Evolutionary conservation across 345 rosid species (phyloP).

Genomic region (Linum tenue): DNA sequence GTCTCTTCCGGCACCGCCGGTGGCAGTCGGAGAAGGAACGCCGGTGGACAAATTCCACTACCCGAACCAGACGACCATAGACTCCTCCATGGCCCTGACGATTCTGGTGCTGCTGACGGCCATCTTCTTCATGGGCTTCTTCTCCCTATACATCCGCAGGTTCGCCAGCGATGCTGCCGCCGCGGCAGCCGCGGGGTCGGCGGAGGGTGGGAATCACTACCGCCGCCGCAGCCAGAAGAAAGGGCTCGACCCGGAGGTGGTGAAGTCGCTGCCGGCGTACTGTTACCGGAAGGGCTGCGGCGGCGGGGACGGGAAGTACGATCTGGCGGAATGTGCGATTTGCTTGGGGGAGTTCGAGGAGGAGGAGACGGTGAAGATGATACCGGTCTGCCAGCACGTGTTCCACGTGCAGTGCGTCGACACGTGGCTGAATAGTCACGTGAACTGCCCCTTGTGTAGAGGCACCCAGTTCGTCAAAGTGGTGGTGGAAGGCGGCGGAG

Average conservation of each 20-base stretch:
- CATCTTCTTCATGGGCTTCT: conserved; percentile 50
- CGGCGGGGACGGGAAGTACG: too few species aligned
- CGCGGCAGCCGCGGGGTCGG: conserved; percentile 1
- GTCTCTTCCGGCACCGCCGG: too few species aligned
- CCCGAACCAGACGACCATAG: conserved; percentile 12
- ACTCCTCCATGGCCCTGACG: conserved; percentile 39
- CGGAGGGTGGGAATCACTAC: neutral
- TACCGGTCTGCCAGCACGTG: conserved; percentile 42
- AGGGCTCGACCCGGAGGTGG: conserved; percentile 33
- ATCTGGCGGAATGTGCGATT: conserved; percentile 35
- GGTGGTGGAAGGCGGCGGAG: neutral
- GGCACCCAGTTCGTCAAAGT: conserved; percentile 27
- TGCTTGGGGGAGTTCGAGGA: conserved; percentile 55
- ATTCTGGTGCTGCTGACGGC: conserved; percentile 35
- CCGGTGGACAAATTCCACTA: neutral
- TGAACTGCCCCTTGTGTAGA: conserved; percentile 57
- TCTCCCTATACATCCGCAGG: conserved; percentile 47
- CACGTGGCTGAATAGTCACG: conserved; percentile 43
- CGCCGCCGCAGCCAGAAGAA: neutral
- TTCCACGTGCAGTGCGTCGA: conserved; percentile 46
- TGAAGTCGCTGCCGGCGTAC: conserved; percentile 37
- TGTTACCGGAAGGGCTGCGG: conserved; percentile 16
- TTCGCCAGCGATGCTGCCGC: conserved; percentile 18
- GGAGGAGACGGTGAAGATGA: conserved; percentile 33
- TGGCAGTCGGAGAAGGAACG: too few species aligned